phyloP scores from a whole-genome alignment of 164 flowering plant genomes.

The Brasenia schreberi region DNA sequence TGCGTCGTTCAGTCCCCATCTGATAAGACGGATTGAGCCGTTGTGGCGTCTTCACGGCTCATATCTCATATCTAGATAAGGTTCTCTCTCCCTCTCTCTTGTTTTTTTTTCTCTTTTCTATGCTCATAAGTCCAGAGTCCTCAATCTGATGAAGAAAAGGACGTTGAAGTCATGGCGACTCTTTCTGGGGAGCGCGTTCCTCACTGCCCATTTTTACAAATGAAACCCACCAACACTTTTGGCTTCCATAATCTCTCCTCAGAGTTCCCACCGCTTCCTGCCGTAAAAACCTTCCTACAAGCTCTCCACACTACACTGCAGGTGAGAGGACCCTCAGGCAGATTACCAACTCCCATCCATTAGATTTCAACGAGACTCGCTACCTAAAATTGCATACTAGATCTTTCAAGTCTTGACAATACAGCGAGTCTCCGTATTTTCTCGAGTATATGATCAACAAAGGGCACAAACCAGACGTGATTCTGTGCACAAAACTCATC shows the following conservation, averaged over 20 bases:
- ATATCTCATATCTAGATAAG: not conserved
- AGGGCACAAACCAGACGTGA: conserved; percentile 62
- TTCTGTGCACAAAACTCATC: conserved; percentile 71
- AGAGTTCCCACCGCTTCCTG: conserved; percentile 6
- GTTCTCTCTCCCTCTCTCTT: not conserved
- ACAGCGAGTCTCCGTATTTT: conserved; percentile 45
- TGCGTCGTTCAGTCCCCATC: not conserved
- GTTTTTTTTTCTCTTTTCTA: no score
- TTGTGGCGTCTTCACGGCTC: not conserved
- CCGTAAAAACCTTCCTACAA: conserved; percentile 12
- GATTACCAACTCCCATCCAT: conserved; percentile 18
- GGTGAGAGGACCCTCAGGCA: conserved; percentile 7
- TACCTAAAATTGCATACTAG: conserved; percentile 41
- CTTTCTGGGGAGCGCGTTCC: conserved; percentile 20
- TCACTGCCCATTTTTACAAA: conserved; percentile 13
- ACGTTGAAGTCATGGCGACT: conserved; percentile 13
- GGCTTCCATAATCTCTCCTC: conserved; percentile 4
- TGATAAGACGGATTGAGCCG: not conserved
- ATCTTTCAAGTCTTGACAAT: conserved; percentile 58
- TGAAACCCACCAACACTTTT: conserved; percentile 16
- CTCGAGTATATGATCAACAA: conserved; percentile 46
- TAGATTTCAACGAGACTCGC: conserved; percentile 41
- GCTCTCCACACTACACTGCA: conserved; percentile 21
- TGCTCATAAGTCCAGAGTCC: not conserved
- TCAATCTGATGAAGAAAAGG: not conserved